Conservation (phyloP, 331 rosid genomes). For the Rosa hybrid region DNA sequence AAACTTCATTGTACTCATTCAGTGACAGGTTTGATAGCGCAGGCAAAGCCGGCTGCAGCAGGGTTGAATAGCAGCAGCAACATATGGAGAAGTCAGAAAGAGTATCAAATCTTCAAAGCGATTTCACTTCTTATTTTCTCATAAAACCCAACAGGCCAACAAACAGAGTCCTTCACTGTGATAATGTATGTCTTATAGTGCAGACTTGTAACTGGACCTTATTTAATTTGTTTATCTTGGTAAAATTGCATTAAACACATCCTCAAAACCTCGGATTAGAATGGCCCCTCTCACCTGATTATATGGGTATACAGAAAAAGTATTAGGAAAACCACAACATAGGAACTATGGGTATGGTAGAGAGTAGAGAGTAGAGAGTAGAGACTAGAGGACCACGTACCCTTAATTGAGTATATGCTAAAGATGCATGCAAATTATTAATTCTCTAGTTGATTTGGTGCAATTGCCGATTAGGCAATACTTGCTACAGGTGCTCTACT, state of each 20-base stretch:
- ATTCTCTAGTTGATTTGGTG: not conserved
- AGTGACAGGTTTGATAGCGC: not conserved
- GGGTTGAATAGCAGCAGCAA: not conserved
- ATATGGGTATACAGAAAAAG: not conserved
- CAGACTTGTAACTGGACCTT: too few relatives aligned
- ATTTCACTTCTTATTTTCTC: not conserved
- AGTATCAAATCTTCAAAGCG: not conserved
- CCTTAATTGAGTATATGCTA: not conserved
- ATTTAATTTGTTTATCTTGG: too few relatives aligned
- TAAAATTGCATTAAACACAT: too few relatives aligned
- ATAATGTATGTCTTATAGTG: not conserved
- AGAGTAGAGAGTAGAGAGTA: too few relatives aligned
- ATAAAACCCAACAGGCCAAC: not conserved
- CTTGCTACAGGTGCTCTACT: not conserved
- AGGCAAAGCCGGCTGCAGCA: slow-evolving; percentile 2
- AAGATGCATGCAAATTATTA: not conserved
- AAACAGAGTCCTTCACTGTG: not conserved
- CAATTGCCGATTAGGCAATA: not conserved
- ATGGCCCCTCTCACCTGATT: too few relatives aligned
- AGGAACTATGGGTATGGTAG: not conserved
- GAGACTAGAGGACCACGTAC: not conserved
- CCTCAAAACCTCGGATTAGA: not conserved
- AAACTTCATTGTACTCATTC: not conserved
- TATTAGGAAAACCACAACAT: not conserved
- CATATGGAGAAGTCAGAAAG: slow-evolving; percentile 9